Evolutionary conservation across 495 filamentous ascomycete species (phyloP), one percentile per base, ranked within the genome.

Genomic region (Talaromyces adpressus): DNA sequence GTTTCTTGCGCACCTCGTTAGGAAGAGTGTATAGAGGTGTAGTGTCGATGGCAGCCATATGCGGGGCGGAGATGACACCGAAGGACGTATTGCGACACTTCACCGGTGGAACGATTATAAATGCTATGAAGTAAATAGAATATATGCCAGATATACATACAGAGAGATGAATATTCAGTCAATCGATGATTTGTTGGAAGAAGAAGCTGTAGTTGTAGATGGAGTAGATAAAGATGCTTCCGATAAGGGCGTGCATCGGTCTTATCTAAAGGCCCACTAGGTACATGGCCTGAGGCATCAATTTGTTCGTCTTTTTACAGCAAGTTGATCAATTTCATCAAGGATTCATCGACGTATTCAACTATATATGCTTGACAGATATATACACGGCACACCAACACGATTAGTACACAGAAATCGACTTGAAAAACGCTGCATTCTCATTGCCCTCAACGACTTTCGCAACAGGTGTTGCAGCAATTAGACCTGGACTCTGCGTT

Each of bases 361-460:
- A 27, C 25, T 25, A 25, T 32, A 32, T 32, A 32, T 8, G 30
- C 34, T 12, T 5, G 41, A 18, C 41, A 47, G 16, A 6, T 47
- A 47, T 49, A 49, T 8, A 49, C 16, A 20, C 41, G 2, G 7
- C 4, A 20, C 2, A 49, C 18, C 1, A 54, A 23, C 22, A 6
- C 25, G 20, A 25, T 29, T 14, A 41, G 14, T 60, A 47, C 39
- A 47, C 18, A 60, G 58, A 22, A 27, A 60, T 60, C 8, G 70
- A 66, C 52, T 73, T 72, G 65, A 76, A 62, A 62, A 87, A 86
- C 1, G 79, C 77, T 5, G 75, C 69, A 59, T 79, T 82, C 64
- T 87, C 84, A 54, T 79, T 71, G 0, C 81, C 83, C 41, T 87
- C 73, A 2, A 75, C 71, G 18, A 84, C 83, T 65, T 82, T 83